Evolutionary conservation across 2,329 filamentous ascomycete species (phyloP), one percentile per base, ranked within the genome.

Genomic region (Pyrenochaeta sp.): DNA sequence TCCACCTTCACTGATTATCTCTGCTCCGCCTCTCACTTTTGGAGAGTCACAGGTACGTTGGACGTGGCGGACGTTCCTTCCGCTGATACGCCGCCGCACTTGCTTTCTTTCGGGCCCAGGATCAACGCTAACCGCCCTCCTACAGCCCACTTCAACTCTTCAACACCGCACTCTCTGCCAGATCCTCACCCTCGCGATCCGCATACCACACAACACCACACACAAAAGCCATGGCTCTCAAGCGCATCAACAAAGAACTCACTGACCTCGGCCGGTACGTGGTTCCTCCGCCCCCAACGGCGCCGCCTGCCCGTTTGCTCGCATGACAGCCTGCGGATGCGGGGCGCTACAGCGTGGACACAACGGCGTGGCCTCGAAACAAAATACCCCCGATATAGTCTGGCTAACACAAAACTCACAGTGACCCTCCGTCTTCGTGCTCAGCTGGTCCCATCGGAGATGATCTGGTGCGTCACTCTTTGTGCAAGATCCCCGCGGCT

Each of bases 371-470:
- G 41, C 46, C 48, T 56, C 47, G 54, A 59, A 51, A 56, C 51
- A 39, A 37, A 42, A 20, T 36, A 12, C 15, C 31, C 43, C 35
- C 21, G 17, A 21, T 32, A 36, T 55, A 15, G 44, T 53, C 36
- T 61, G 53, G 66, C 76, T 80, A 69, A 80, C 73, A 52, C 41
- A 46, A 29, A 40, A 27, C 27, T 29, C 54, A 61, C 71, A 98
- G 95, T 83, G 95, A 99, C 79, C 95, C 95, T 77, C 95, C 95
- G 75, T 98, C 95, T 55, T 98, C 94, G 69, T 99, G 95, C 88
- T 98, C 94, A 77, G 95, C 95, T 73, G 95, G 95, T 66, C 95
- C 95, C 68, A 89, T 96, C 74, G 93, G 93, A 79, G 94, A 98
- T 84, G 95, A 99, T 84, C 81, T 99, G 87, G 95, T 98, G 93